Evolutionary conservation across 2,329 filamentous ascomycete genomes (phyloP).

Genomic region (Nothopassalora personata): DNA sequence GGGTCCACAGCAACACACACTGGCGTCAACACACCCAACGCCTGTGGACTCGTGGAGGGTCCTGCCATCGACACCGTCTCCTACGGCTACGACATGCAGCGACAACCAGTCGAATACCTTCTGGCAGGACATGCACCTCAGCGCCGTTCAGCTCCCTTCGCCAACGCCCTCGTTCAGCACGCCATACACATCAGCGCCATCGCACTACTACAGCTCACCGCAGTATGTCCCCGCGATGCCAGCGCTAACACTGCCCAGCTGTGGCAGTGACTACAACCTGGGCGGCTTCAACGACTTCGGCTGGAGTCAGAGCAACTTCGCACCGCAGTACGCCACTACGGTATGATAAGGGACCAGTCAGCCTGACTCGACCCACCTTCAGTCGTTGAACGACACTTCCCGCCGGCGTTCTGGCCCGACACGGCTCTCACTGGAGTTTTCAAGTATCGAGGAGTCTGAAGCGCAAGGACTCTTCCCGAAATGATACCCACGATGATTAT

Average conservation of each 20-base stretch:
- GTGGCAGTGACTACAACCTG: conserved; percentile 60
- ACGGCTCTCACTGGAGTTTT: conserved; percentile 28
- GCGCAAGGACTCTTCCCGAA: not conserved
- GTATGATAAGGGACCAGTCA: conserved; percentile 67
- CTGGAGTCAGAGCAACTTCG: conserved; percentile 83
- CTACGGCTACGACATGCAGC: conserved; percentile 60
- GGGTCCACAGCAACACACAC: conserved; percentile 58
- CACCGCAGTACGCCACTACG: conserved; percentile 62
- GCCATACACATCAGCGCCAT: conserved; percentile 56
- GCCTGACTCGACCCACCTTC: conserved; percentile 33
- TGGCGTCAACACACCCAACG: conserved; percentile 60
- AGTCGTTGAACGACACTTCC: conserved; percentile 23
- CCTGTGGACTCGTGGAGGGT: conserved; percentile 86
- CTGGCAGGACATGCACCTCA: conserved; percentile 75
- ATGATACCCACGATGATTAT: conserved; percentile 38
- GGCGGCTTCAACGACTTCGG: conserved; percentile 72
- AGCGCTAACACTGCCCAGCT: conserved; percentile 77
- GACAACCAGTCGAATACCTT: conserved; percentile 66
- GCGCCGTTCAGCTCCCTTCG: conserved; percentile 66
- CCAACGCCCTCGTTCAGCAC: conserved; percentile 76
- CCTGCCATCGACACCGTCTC: conserved; percentile 79
- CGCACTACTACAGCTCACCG: conserved; percentile 72
- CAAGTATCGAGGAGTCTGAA: not conserved
- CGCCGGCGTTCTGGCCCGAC: conserved; percentile 39
- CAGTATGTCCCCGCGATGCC: conserved; percentile 69